Base-by-base conservation (phyloP, 345 rosid species). In the Laguncularia racemosa region DNA sequence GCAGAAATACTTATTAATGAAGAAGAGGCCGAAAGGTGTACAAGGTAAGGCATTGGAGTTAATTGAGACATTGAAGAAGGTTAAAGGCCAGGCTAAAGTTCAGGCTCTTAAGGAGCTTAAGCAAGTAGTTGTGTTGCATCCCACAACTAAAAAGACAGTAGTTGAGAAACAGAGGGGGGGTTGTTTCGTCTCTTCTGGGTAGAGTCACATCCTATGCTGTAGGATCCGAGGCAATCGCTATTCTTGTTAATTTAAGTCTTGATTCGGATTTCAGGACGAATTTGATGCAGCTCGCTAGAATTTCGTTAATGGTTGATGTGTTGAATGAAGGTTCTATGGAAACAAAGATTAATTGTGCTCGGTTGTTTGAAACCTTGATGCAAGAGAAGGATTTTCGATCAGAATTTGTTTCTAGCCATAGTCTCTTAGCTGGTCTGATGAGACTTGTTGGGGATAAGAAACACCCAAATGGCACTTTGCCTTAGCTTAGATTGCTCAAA, bases 341-440 rank as follows among this genome's bases (percentile, higher is more conserved):
- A 52, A 65, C 69, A 14, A 65, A 65, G 69, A 65, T 65, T 28
- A 65, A 65, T 52, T 65, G 69, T 50, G 58, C 69, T 14, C 60
- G 52, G 53, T 47, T 65, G 46, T 57, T 65, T 14, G 48, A 58
- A 16, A 65, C 50, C 7, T 47, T 65, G 52, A 65, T 65, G 69
- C 63, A 65, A 53, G 69, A 65, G 48, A 65, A 65, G 62, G 69
- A 65, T 52, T 65, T 65, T 14, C 56, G 69, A 17, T 65, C 69
- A 20, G 69, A 65, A 46, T n/a, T 65, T 17, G 44, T 65, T 18
- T 65, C 69, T 1, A 65, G 69, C 47, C 69, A 65, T 48, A 65
- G 69, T 33, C 48, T 65, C 38, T 52, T 65, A 58, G 63, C 58
- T 15, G 69, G 69, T 38, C 53, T 65, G 46, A 65, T 65, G 63